A percentile compares a stretch with the other conserved stretches of the same genome.
Conservation (phyloP, 768 basidiomycete genomes). For the Zangia roseola region DNA sequence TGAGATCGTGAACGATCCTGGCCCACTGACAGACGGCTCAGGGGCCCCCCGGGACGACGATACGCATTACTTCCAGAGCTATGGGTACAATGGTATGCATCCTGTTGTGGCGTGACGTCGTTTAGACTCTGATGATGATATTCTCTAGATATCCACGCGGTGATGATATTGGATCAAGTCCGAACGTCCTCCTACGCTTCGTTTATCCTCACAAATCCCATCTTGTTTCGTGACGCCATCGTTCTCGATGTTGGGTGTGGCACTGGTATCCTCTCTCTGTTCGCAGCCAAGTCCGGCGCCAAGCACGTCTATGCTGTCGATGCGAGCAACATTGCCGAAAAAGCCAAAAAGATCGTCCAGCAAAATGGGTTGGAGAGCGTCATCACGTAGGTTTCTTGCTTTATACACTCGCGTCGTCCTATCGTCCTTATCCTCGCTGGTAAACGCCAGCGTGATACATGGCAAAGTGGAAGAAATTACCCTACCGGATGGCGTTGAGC, state of each 20-base stretch:
- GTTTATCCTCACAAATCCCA: constrained; percentile 83
- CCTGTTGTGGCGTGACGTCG: neutral
- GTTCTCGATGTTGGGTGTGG: constrained; percentile 98
- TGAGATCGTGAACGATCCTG: constrained; percentile 41
- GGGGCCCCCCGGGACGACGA: constrained; percentile 70
- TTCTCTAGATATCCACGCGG: constrained; percentile 80
- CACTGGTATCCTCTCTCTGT: constrained; percentile 88
- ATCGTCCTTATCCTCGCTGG: constrained; percentile 7
- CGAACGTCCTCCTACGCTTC: constrained; percentile 91
- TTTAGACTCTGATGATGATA: neutral
- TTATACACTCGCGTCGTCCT: neutral
- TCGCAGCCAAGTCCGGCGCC: constrained; percentile 87
- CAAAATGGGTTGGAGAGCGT: constrained; percentile 69
- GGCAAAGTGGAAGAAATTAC: constrained; percentile 89
- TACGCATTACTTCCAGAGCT: constrained; percentile 90
- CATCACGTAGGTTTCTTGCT: constrained; percentile 52
- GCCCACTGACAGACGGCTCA: constrained; percentile 14
- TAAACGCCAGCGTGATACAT: constrained; percentile 60
- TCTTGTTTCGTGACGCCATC: constrained; percentile 76
- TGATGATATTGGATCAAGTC: constrained; percentile 96
- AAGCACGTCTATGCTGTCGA: constrained; percentile 90
- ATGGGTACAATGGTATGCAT: constrained; percentile 75
- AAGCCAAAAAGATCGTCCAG: constrained; percentile 75
- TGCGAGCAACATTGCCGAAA: constrained; percentile 79
- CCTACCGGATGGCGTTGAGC: constrained; percentile 65